Conservation (phyloP, 208 protist species). For the Leishmania aethiopica region DNA sequence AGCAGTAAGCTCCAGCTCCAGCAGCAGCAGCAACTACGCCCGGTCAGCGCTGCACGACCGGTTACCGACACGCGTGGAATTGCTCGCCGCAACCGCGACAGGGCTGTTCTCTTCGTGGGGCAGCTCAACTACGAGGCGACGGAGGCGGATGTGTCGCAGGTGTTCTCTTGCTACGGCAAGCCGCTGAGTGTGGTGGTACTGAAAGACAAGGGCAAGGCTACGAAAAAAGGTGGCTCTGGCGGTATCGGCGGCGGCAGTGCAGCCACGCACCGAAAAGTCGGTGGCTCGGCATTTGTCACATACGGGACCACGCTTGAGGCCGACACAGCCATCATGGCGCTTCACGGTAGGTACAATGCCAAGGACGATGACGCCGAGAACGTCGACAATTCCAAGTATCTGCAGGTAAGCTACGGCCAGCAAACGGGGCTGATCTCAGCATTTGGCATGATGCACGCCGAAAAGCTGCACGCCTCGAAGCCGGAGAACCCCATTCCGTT, state of each 20-base stretch:
- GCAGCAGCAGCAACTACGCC: not conserved
- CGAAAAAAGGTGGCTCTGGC: not conserved
- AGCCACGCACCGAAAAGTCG: conserved; percentile 37
- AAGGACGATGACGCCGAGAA: conserved; percentile 39
- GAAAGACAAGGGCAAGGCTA: conserved; percentile 36
- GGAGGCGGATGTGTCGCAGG: conserved; percentile 55
- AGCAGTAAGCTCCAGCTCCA: not conserved
- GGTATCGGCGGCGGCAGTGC: not conserved
- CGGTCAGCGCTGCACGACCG: not conserved
- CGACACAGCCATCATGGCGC: conserved; percentile 64
- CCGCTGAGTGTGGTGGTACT: conserved; percentile 71
- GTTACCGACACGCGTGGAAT: conserved; percentile 7
- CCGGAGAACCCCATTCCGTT: conserved; percentile 58
- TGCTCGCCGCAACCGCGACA: conserved; percentile 37
- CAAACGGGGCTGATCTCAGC: conserved; percentile 53
- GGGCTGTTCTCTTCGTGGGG: conserved; percentile 61
- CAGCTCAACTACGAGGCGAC: conserved; percentile 75
- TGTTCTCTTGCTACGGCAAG: conserved; percentile 77
- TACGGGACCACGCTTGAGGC: conserved; percentile 70
- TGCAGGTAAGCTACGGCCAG: conserved; percentile 68
- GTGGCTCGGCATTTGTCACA: conserved; percentile 68
- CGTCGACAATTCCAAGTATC: conserved; percentile 36
- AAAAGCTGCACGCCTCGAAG: conserved; percentile 38
- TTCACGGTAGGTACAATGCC: conserved; percentile 69
- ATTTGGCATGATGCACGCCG: conserved; percentile 49